Conservation (phyloP, 2,329 filamentous ascomycete genomes). For the Cercospora beticola region DNA sequence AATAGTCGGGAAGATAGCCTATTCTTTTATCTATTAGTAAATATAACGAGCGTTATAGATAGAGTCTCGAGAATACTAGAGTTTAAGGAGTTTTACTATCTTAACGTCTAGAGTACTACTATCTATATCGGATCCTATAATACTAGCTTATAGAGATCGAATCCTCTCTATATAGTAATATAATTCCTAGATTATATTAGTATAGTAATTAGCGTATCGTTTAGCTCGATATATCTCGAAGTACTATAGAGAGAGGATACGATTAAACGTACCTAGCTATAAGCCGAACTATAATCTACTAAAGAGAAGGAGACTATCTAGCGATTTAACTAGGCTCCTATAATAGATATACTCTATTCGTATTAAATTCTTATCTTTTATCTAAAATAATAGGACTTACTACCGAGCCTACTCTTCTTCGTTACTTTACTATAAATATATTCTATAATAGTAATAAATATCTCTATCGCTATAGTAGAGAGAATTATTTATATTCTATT, state of each 20-base stretch:
- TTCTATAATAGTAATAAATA: neutral
- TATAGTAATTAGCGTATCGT: neutral
- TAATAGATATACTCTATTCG: neutral
- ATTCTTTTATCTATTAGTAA: neutral
- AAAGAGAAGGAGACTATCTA: neutral
- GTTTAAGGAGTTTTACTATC: neutral
- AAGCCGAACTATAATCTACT: neutral
- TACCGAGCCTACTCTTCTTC: neutral
- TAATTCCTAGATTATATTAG: neutral
- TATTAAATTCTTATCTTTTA: neutral
- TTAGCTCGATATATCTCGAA: neutral
- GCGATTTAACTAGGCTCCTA: neutral
- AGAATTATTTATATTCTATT: neutral
- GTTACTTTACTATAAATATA: neutral
- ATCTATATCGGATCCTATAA: neutral
- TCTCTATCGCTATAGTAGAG: neutral
- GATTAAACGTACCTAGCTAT: neutral
- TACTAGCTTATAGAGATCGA: neutral
- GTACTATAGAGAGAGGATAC: neutral
- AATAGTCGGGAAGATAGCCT: neutral
- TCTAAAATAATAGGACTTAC: neutral
- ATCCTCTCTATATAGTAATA: neutral
- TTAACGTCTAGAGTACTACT: neutral
- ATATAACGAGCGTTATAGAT: neutral
- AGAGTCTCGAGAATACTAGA: neutral